Conservation (phyloP, 75 land plant genomes). For the Selaginella tamariscina region DNA sequence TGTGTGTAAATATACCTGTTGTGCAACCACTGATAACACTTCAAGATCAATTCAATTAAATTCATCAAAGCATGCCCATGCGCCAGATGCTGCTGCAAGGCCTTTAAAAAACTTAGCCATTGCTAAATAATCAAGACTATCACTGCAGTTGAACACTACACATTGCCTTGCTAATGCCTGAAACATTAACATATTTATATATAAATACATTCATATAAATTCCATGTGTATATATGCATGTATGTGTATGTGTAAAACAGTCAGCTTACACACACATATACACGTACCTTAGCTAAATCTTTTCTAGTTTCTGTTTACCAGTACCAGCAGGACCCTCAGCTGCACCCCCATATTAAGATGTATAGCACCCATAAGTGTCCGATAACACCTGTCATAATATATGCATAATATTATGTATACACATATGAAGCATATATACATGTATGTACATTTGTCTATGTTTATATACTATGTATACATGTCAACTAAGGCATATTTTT, state of each 20-base stretch:
- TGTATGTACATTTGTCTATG: no score
- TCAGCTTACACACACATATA: neutral
- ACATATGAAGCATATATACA: no score
- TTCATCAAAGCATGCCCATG: constrained; percentile 39
- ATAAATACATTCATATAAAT: no score
- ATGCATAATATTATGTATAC: no score
- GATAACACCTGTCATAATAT: constrained; percentile 25
- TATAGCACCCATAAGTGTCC: constrained; percentile 33
- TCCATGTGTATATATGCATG: no score
- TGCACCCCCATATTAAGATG: constrained; percentile 34
- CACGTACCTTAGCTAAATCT: constrained; percentile 23
- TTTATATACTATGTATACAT: no score
- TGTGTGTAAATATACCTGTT: constrained; percentile 21
- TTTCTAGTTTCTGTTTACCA: constrained; percentile 36
- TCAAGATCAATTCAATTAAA: constrained; percentile 36
- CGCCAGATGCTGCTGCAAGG: constrained; percentile 28
- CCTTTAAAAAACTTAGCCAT: constrained; percentile 41
- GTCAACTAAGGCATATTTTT: no score
- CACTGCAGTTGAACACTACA: constrained; percentile 35
- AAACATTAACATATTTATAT: no score
- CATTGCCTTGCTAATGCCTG: constrained; percentile 34
- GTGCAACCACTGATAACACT: constrained; percentile 32
- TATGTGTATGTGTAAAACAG: neutral
- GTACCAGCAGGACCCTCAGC: constrained; percentile 37
- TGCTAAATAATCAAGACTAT: constrained; percentile 31